These are phyloP conservation scores for Nitzschia palea DNA, from an alignment of 108 stramenopile genomes.

Conservation along the genomic window DNA sequence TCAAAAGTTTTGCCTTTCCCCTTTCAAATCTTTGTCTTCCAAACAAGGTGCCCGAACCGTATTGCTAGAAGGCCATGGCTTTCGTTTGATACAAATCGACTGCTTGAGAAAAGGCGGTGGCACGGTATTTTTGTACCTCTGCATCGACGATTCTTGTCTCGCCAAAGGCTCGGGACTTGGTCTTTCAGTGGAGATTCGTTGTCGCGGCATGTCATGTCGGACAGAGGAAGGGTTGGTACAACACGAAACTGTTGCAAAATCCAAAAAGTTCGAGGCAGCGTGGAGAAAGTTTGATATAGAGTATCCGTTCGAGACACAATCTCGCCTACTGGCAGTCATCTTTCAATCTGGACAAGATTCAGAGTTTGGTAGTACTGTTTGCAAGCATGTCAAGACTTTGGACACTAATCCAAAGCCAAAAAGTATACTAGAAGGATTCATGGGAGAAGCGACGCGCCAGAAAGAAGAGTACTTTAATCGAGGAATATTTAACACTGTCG, in stretches of 20 bases:
- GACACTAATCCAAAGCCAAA: background rate
- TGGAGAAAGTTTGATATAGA: conserved; percentile 53
- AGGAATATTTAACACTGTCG: conserved; percentile 12
- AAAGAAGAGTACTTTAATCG: background rate
- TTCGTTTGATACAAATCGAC: conserved; percentile 45
- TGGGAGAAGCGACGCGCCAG: background rate
- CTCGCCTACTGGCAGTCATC: conserved; percentile 53
- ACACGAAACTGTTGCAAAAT: conserved; percentile 67
- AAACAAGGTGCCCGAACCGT: conserved; percentile 39
- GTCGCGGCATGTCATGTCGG: conserved; percentile 70
- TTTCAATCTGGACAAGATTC: conserved; percentile 69
- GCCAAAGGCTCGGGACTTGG: conserved; percentile 5
- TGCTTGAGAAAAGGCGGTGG: conserved; percentile 60
- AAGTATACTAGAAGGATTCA: background rate
- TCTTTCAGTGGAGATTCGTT: conserved; percentile 55
- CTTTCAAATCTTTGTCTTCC: background rate
- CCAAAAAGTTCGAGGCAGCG: conserved; percentile 72
- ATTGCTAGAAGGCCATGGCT: conserved; percentile 33
- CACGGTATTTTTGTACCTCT: conserved; percentile 57
- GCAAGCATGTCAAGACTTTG: background rate
- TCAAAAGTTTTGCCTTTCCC: conserved; percentile 42
- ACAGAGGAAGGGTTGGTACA: conserved; percentile 50
- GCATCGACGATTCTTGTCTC: conserved; percentile 22
- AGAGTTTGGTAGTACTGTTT: conserved; percentile 53
- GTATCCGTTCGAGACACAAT: conserved; percentile 37